These are phyloP conservation scores for Choricystis sp. DNA, from an alignment of 139 green algal species.

Conservation along the genomic window DNA sequence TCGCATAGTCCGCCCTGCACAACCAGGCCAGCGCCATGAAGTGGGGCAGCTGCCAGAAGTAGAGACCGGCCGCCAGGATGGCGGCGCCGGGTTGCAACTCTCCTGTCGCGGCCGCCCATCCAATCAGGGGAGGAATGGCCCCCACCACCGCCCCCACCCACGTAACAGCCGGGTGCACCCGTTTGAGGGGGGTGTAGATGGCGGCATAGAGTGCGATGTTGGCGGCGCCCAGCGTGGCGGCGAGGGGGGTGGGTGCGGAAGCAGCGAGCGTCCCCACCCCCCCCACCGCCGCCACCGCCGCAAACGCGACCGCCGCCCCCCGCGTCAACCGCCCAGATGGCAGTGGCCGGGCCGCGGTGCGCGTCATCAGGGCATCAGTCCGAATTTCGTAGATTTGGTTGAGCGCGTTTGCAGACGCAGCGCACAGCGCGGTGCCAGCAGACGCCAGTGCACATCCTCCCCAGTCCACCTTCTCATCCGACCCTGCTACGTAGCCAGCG, in stretches of 20 bases:
- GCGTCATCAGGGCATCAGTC: constrained; percentile 69
- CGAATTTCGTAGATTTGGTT: constrained; percentile 87
- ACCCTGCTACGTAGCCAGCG: constrained; percentile 70
- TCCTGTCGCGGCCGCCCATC: constrained; percentile 69
- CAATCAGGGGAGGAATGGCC: constrained; percentile 94
- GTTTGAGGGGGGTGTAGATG: constrained; percentile 96
- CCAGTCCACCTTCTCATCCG: constrained; percentile 51
- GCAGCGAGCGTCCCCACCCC: constrained; percentile 52
- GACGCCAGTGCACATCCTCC: constrained; percentile 53
- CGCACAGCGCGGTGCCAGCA: constrained; percentile 68
- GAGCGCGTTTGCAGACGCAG: constrained; percentile 82
- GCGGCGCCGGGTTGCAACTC: constrained; percentile 28
- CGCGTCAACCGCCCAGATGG: constrained; percentile 56
- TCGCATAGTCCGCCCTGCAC: constrained; percentile 72
- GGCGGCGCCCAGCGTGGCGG: constrained; percentile 62
- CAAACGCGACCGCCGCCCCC: constrained; percentile 67
- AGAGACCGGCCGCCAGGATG: constrained; percentile 72
- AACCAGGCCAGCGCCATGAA: constrained; percentile 95
- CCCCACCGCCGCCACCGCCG: constrained; percentile 31
- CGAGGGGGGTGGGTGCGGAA: constrained; percentile 35
- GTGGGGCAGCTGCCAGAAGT: constrained; percentile 96
- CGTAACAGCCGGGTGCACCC: constrained; percentile 68
- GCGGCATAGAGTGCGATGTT: constrained; percentile 93
- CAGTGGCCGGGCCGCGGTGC: constrained; percentile 80
- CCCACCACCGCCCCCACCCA: constrained; percentile 96